Evolutionary conservation across 768 basidiomycete species (phyloP).

Genomic region (Suillus spraguei): DNA sequence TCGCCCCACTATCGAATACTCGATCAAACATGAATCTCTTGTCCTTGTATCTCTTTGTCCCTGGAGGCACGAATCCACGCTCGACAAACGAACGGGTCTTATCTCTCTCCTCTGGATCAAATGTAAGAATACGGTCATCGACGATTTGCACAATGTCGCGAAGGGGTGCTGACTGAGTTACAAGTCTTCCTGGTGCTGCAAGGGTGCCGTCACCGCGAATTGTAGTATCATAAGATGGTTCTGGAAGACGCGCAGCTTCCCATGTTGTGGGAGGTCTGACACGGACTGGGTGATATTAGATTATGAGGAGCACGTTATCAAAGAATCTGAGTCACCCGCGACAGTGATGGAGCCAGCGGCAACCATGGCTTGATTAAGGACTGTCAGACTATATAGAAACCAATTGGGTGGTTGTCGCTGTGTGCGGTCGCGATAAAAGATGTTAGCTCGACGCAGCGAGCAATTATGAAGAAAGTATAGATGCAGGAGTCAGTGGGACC

Average conservation of each 20-base stretch:
- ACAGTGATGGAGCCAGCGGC: slow-evolving; percentile 88
- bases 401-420: background rate
- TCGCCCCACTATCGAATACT: slow-evolving; percentile 81
- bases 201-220: slow-evolving; percentile 87
- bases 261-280: slow-evolving; percentile 85
- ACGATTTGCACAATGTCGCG: slow-evolving; percentile 85
- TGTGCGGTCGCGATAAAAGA: background rate
- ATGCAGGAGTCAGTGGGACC: background rate
- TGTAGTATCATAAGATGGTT: slow-evolving; percentile 66
- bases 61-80: slow-evolving; percentile 81
- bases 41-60: slow-evolving; percentile 95
- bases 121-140: slow-evolving; percentile 93
- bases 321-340: slow-evolving; percentile 54
- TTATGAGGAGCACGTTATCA: slow-evolving; percentile 20
- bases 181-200: slow-evolving; percentile 60
- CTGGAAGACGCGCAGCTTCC: slow-evolving; percentile 86
- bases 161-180: slow-evolving; percentile 57
- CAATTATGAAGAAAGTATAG: background rate
- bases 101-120: slow-evolving; percentile 94
- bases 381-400: background rate
- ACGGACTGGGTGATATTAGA: slow-evolving; percentile 59
- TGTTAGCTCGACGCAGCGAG: slow-evolving; percentile 3
- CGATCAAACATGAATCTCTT: slow-evolving; percentile 96
- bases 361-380: slow-evolving; percentile 52
- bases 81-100: slow-evolving; percentile 78